These are phyloP conservation scores for Umbilicus rupestris DNA, from an alignment of 164 flowering plant species.

Conservation along the genomic window DNA sequence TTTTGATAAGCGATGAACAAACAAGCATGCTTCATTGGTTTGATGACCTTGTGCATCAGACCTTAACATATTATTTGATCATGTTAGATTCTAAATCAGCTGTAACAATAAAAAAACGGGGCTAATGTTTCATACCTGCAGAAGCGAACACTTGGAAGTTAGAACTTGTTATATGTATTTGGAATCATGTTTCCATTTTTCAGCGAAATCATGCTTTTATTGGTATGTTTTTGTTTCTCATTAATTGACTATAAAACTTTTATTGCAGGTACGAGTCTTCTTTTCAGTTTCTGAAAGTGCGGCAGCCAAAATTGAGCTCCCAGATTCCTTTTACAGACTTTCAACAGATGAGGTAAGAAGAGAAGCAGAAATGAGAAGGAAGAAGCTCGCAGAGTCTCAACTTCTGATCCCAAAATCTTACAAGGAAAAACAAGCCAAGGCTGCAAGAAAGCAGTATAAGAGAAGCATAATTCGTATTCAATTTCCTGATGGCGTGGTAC, in stretches of 20 bases:
- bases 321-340: slow-evolving; percentile 76
- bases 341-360: slow-evolving; percentile 64
- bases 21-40: too few species aligned
- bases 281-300: slow-evolving; percentile 73
- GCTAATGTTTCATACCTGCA: too few species aligned
- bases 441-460: slow-evolving; percentile 52
- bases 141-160: too few species aligned
- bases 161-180: too few species aligned
- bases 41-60: too few species aligned
- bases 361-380: slow-evolving; percentile 73
- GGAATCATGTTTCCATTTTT: background rate
- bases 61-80: too few species aligned
- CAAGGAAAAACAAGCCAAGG: slow-evolving; percentile 85
- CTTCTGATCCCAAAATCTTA: slow-evolving; percentile 79
- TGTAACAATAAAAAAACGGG: too few species aligned
- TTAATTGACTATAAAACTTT: slow-evolving; percentile 6
- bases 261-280: slow-evolving; percentile 59
- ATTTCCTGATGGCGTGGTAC: slow-evolving; percentile 91
- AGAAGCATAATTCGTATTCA: slow-evolving; percentile 67
- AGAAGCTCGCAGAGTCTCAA: slow-evolving; percentile 81
- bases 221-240: background rate
- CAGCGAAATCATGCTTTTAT: background rate
- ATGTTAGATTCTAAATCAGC: too few species aligned
- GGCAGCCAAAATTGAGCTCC: slow-evolving; percentile 69
- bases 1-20: too few species aligned